Conservation (phyloP, 2,329 filamentous ascomycete genomes). For the Penicillium digitatum region DNA sequence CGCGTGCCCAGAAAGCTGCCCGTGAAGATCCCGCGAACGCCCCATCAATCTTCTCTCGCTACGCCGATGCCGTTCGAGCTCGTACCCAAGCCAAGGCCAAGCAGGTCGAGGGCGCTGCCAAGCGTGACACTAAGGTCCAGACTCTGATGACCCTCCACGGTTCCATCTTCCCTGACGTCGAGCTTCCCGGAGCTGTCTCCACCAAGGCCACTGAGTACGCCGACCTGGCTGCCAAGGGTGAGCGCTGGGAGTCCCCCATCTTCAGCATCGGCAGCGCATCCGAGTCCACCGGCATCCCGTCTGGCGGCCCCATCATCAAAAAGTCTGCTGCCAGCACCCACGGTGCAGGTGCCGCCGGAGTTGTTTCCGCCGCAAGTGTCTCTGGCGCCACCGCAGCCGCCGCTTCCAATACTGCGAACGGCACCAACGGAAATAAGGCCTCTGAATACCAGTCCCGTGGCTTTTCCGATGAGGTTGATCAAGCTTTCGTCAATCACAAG, state of each 20-base stretch:
- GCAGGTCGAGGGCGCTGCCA: constrained; percentile 60
- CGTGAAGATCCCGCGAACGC: constrained; percentile 67
- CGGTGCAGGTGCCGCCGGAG: constrained; percentile 11
- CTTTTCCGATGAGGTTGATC: constrained; percentile 33
- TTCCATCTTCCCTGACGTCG: constrained; percentile 85
- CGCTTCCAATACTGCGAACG: constrained; percentile 2
- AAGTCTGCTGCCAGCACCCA: constrained; percentile 50
- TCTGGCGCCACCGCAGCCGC: constrained; percentile 11
- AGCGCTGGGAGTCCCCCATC: constrained; percentile 90
- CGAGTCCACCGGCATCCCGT: constrained; percentile 68
- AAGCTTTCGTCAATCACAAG: constrained; percentile 30
- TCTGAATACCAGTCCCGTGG: constrained; percentile 24
- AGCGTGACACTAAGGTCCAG: constrained; percentile 69
- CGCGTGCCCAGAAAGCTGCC: constrained; percentile 64
- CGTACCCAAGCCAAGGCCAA: constrained; percentile 70
- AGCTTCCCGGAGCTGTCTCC: constrained; percentile 81
- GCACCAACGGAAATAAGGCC: constrained; percentile 3
- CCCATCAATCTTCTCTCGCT: constrained; percentile 82
- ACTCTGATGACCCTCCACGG: constrained; percentile 82
- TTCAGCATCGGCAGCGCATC: constrained; percentile 80
- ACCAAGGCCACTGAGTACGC: constrained; percentile 93
- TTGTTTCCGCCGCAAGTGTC: constrained; percentile 13
- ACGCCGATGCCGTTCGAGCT: constrained; percentile 70
- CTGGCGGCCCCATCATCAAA: constrained; percentile 51
- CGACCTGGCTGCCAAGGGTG: constrained; percentile 79